Evolutionary conservation across 2,329 filamentous ascomycete genomes (phyloP).

Genomic region (Sporothrix curviconia): DNA sequence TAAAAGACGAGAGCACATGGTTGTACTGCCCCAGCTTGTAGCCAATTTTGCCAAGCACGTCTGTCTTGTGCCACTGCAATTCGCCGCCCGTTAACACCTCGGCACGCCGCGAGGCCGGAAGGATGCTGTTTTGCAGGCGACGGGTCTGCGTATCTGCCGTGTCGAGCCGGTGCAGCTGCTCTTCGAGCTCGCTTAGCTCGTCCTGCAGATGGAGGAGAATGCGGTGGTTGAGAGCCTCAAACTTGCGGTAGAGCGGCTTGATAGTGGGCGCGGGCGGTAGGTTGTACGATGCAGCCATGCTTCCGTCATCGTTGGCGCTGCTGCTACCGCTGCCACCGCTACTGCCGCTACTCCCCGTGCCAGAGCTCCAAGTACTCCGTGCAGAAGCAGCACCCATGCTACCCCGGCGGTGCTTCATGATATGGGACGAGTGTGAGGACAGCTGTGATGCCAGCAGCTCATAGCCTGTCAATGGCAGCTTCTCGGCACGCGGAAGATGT

Average conservation of each 20-base stretch:
- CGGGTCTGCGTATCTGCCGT: conserved; percentile 44
- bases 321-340: neutral
- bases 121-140: conserved; percentile 35
- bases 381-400: conserved; percentile 12
- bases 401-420: conserved; percentile 17
- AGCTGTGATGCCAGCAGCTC: conserved; percentile 55
- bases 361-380: conserved; percentile 4
- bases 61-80: conserved; percentile 53
- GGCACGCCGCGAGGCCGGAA: conserved; percentile 54
- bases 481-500: conserved; percentile 35
- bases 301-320: no score
- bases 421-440: conserved; percentile 27
- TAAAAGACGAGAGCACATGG: conserved; percentile 53
- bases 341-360: neutral
- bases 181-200: conserved; percentile 73
- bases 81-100: conserved; percentile 50
- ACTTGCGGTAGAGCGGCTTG: conserved; percentile 71
- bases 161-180: conserved; percentile 67
- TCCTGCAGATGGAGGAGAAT: conserved; percentile 79
- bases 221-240: conserved; percentile 75
- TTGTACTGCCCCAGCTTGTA: conserved; percentile 61
- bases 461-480: conserved; percentile 50
- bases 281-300: no score
- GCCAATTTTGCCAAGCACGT: conserved; percentile 56
- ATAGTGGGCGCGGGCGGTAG: conserved; percentile 19